Evolutionary conservation across 768 basidiomycete species (phyloP).

Genomic region (Hygrocybe punicea): DNA sequence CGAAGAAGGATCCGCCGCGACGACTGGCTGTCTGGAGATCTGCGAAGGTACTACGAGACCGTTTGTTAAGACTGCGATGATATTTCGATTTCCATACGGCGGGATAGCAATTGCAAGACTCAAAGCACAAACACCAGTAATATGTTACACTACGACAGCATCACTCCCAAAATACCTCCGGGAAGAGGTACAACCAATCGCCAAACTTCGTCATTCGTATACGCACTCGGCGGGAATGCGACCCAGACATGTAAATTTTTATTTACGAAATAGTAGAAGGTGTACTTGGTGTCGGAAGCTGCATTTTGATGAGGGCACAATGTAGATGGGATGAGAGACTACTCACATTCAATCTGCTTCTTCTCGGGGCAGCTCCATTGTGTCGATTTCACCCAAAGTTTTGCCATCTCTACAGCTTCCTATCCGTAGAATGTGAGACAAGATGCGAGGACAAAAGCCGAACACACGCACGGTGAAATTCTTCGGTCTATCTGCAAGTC

Average conservation of each 20-base stretch:
- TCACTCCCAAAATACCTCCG: background rate
- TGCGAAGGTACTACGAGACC: too few species aligned
- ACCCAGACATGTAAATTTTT: background rate
- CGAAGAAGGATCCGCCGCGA: too few species aligned
- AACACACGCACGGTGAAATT: background rate
- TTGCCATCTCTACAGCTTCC: background rate
- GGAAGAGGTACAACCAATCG: background rate
- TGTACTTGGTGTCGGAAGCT: background rate
- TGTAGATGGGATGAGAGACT: background rate
- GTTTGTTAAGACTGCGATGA: too few species aligned
- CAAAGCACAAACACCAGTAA: too few species aligned
- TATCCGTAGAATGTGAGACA: background rate
- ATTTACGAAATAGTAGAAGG: background rate
- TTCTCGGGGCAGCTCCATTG: too few species aligned
- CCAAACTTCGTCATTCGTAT: conserved; percentile 1
- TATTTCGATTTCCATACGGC: too few species aligned
- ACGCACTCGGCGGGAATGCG: background rate
- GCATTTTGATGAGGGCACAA: background rate
- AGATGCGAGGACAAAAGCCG: background rate
- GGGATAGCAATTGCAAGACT: too few species aligned
- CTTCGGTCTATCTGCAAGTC: background rate
- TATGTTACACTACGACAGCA: background rate
- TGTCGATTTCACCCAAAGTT: background rate
- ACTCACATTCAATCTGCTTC: too few species aligned
- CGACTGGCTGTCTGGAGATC: too few species aligned